A percentile compares a stretch with the other conserved stretches of the same genome.
Conservation (phyloP, 2,329 filamentous ascomycete species). For the Xylariaceae sp. region DNA sequence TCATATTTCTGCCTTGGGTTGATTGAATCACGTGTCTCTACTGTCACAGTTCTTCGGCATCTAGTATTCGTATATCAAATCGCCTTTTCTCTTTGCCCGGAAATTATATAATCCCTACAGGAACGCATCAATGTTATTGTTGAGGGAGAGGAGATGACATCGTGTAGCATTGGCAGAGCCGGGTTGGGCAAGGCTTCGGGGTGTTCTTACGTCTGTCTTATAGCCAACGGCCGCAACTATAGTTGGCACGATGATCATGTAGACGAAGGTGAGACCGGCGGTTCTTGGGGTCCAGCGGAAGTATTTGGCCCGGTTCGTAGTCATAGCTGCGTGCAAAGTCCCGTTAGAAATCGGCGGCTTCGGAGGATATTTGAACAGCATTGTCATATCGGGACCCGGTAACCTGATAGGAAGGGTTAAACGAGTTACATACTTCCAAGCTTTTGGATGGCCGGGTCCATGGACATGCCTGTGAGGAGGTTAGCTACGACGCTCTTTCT, state of each 20-base stretch:
- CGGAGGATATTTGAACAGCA: neutral
- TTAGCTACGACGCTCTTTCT: constrained; percentile 28
- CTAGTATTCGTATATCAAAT: constrained; percentile 76
- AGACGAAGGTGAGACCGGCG: constrained; percentile 73
- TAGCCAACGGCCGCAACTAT: constrained; percentile 69
- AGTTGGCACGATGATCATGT: constrained; percentile 67
- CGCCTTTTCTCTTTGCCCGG: constrained; percentile 82
- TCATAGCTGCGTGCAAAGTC: constrained; percentile 62
- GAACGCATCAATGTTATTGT: neutral
- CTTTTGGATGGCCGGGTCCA: constrained; percentile 47
- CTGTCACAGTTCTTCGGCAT: neutral
- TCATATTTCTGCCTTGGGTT: neutral
- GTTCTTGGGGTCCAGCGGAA: constrained; percentile 90
- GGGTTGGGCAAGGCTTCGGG: neutral
- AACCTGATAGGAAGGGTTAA: neutral
- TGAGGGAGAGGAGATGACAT: neutral
- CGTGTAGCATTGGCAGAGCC: neutral
- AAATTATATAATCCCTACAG: constrained; percentile 78
- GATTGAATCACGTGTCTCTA: neutral
- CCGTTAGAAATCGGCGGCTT: neutral
- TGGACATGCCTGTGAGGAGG: constrained; percentile 38
- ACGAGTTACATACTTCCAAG: constrained; percentile 40
- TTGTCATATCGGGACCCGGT: neutral
- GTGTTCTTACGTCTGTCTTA: constrained; percentile 73
- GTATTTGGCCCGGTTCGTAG: constrained; percentile 81